Percentiles rank a stretch among this genome's conserved stretches.
phyloP scores from a whole-genome alignment of 106 monocot species.

The Xerophyta viscosa region DNA sequence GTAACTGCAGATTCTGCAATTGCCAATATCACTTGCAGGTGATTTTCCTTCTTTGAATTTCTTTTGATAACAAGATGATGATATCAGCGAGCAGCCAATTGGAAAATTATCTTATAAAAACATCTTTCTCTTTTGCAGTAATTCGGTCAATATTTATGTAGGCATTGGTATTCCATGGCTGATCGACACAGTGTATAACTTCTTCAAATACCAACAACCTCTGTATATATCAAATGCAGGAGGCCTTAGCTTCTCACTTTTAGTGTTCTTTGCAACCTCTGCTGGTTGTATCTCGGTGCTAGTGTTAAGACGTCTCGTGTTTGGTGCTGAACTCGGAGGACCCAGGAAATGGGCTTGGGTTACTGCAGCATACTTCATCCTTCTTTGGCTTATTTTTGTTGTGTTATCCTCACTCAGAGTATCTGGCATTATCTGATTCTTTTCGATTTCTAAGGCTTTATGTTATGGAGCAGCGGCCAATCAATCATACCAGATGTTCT shows the following conservation, averaged over 20 bases:
- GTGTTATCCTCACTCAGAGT: slow-evolving; percentile 64
- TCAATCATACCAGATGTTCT: too few species aligned
- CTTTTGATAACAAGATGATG: too few species aligned
- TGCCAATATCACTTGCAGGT: slow-evolving; percentile 94
- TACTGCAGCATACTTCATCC: slow-evolving; percentile 59
- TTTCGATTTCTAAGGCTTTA: background rate
- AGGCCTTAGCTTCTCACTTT: slow-evolving; percentile 72
- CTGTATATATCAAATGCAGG: slow-evolving; percentile 42
- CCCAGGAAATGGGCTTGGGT: slow-evolving; percentile 70
- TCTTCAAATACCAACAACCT: slow-evolving; percentile 36
- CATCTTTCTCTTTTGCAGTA: slow-evolving; percentile 28
- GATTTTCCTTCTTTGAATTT: background rate
- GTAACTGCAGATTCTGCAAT: slow-evolving; percentile 78
- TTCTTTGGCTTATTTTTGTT: slow-evolving; percentile 64
- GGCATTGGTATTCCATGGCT: slow-evolving; percentile 85
- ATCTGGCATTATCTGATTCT: slow-evolving; percentile 44
- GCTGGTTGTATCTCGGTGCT: slow-evolving; percentile 55
- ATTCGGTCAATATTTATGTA: slow-evolving; percentile 80
- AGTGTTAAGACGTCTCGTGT: slow-evolving; percentile 42
- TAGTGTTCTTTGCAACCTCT: slow-evolving; percentile 77
- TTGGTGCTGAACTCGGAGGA: slow-evolving; percentile 78
- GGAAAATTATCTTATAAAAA: slow-evolving; percentile 2
- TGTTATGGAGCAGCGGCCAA: too few species aligned
- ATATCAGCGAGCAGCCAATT: too few species aligned
- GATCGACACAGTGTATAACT: slow-evolving; percentile 67